phyloP scores from a whole-genome alignment of 169 alveolate genomes.

The Cryptosporidium sp. region DNA sequence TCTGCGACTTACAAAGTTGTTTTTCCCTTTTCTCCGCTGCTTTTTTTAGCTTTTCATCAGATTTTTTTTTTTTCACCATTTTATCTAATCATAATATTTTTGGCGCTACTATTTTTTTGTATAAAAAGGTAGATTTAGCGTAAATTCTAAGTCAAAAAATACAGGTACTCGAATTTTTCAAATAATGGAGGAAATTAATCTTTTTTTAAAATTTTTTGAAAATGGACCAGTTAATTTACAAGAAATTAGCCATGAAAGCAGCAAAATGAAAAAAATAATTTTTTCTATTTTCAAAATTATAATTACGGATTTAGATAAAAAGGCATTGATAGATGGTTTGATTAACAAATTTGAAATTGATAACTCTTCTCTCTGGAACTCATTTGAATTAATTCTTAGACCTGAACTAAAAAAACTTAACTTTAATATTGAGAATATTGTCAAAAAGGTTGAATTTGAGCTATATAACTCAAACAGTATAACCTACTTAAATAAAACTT shows the following conservation, averaged over 20 bases:
- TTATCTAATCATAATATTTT: neutral
- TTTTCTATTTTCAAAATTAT: slow-evolving; percentile 28
- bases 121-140: slow-evolving; percentile 14
- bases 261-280: neutral
- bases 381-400: slow-evolving; percentile 24
- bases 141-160: neutral
- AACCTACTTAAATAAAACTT: neutral
- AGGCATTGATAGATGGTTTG: neutral
- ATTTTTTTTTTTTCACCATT: slow-evolving; percentile 27
- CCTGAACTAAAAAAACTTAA: slow-evolving; percentile 28
- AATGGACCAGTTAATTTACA: neutral
- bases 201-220: slow-evolving; percentile 15
- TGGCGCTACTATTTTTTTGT: slow-evolving; percentile 11
- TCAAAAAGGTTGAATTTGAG: slow-evolving; percentile 23
- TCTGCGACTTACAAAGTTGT: slow-evolving; percentile 28
- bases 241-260: neutral
- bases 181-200: slow-evolving; percentile 41
- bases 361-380: slow-evolving; percentile 44
- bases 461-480: neutral
- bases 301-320: slow-evolving; percentile 14
- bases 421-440: neutral
- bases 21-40: slow-evolving; percentile 37
- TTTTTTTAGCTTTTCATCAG: slow-evolving; percentile 14
- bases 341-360: slow-evolving; percentile 22
- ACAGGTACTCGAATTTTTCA: slow-evolving; percentile 1